Base-by-base conservation (phyloP, 371 early-diverging fungal genomes). In the Furculomyces boomerangus region DNA sequence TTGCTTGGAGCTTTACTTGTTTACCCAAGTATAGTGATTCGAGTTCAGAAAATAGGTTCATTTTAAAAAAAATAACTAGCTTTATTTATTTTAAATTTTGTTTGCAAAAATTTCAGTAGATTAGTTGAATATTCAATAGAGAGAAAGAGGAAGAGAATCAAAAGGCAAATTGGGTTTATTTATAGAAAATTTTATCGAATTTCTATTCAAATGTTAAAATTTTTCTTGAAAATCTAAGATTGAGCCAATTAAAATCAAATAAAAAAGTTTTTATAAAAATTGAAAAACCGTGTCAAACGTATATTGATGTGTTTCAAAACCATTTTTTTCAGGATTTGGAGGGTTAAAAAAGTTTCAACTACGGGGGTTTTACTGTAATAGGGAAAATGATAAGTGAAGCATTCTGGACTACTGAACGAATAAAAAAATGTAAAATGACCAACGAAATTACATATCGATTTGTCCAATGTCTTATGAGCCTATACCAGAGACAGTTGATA, bases 261-360 rank as follows among this genome's bases (percentile, higher is more conserved):
- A 35, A 18, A 35, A 35, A 10, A 35, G 7, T 35, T 35, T 35
- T 35, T 35, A 10, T 35, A 10, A 35, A 35, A 35, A 35, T 10
- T 35, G 35, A 10, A 35, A 10, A 35, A 35, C 18, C 18, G 35
- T 10, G 35, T 35, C 18, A 35, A 10, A 10, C 10, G 18, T 35
- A 3, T 0, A 41, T 49, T 35, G 55, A 46, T 0, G 57, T 47
- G 1, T 60, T 58, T 35, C 35, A 18, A 18, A 35, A 35, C n/a
- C n/a, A n/a, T n/a, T n/a, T n/a, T n/a, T n/a, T n/a, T n/a, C n/a
- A n/a, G n/a, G n/a, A n/a, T n/a, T n/a, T n/a, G n/a, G n/a, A n/a
- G n/a, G n/a, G n/a, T n/a, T n/a, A n/a, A n/a, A n/a, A n/a, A n/a
- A n/a, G n/a, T n/a, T n/a, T n/a, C n/a, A n/a, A n/a, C n/a, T n/a